A percentile compares a stretch with the other conserved stretches of the same genome.
Conservation (phyloP, 2,329 filamentous ascomycete genomes). For the Penicillium paneum region DNA sequence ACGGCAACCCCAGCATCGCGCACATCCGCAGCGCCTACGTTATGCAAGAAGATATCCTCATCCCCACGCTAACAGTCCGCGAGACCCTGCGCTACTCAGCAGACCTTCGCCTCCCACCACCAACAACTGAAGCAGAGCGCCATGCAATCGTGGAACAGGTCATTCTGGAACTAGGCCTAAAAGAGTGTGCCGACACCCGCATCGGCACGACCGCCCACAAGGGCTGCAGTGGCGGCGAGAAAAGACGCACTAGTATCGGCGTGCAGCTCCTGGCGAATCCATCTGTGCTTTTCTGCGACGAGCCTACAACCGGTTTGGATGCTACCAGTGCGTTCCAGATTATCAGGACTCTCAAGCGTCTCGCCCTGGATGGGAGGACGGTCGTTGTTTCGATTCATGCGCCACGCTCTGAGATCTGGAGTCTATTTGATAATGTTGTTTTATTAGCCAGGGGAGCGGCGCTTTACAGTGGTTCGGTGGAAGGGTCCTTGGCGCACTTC, state of each 20-base stretch:
- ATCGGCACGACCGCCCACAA: slow-evolving; percentile 70
- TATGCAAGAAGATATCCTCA: slow-evolving; percentile 71
- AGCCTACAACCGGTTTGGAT: slow-evolving; percentile 71
- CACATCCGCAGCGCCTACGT: slow-evolving; percentile 51
- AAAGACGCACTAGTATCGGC: slow-evolving; percentile 71
- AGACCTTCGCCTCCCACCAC: slow-evolving; percentile 64
- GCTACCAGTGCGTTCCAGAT: slow-evolving; percentile 74
- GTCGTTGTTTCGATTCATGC: slow-evolving; percentile 74
- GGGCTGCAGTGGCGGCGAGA: slow-evolving; percentile 76
- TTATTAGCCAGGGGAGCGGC: slow-evolving; percentile 65
- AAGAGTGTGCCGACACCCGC: slow-evolving; percentile 71
- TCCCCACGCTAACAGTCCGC: slow-evolving; percentile 70
- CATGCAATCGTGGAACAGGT: slow-evolving; percentile 68
- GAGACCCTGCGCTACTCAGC: slow-evolving; percentile 73
- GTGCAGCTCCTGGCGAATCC: slow-evolving; percentile 78
- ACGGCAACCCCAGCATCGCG: slow-evolving; percentile 54
- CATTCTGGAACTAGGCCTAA: slow-evolving; percentile 70
- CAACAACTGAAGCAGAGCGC: slow-evolving; percentile 58
- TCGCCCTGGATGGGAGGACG: slow-evolving; percentile 67
- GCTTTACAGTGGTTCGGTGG: slow-evolving; percentile 63
- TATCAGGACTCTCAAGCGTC: slow-evolving; percentile 64
- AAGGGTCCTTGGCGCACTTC: slow-evolving; percentile 64
- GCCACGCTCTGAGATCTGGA: slow-evolving; percentile 76
- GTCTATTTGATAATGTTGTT: slow-evolving; percentile 69
- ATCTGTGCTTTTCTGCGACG: slow-evolving; percentile 72